Evolutionary conservation across 805 yeast species (phyloP).

Genomic region (Wickerhamomyces canadensis): DNA sequence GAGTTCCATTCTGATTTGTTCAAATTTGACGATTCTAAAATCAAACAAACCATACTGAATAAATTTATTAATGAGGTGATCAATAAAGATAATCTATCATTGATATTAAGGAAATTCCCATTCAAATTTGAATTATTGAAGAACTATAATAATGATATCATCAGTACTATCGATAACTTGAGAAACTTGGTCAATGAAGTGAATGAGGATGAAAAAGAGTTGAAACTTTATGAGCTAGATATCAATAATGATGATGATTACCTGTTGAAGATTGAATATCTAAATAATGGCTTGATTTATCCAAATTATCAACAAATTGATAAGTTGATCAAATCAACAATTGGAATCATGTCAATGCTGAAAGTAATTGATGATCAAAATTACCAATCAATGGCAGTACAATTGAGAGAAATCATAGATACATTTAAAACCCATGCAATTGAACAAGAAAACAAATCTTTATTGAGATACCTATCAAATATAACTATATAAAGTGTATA

Average conservation of each 20-base stretch:
- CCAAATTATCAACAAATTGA: slow-evolving; percentile 11
- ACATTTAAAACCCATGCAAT: slow-evolving; percentile 8
- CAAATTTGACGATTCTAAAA: slow-evolving; percentile 2
- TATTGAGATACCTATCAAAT: slow-evolving; percentile 7
- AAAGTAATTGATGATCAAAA: slow-evolving; percentile 2
- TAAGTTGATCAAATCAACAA: not conserved
- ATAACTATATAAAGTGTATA: not conserved
- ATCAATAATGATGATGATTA: slow-evolving; percentile 7
- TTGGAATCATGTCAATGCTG: slow-evolving; percentile 2
- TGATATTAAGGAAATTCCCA: slow-evolving; percentile 4
- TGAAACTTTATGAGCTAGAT: slow-evolving; percentile 9
- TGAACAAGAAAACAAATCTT: slow-evolving; percentile 4
- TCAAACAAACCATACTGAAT: too few species aligned
- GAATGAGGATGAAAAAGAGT: slow-evolving; percentile 1
- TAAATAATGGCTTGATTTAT: slow-evolving; percentile 15
- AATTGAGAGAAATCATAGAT: not conserved
- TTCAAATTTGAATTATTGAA: slow-evolving; percentile 1
- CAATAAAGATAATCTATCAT: slow-evolving; percentile 9
- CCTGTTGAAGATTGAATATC: slow-evolving; percentile 10
- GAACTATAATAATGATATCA: slow-evolving; percentile 2
- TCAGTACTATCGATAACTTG: not conserved
- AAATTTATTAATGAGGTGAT: too few species aligned
- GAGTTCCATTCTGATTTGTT: slow-evolving; percentile 9
- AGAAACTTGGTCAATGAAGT: slow-evolving; percentile 1
- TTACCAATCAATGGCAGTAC: not conserved